Evolutionary conservation across 1,284 basidiomycete species (phyloP), one percentile per base, ranked within the genome.

Genomic region (Ustilago trichophora): DNA sequence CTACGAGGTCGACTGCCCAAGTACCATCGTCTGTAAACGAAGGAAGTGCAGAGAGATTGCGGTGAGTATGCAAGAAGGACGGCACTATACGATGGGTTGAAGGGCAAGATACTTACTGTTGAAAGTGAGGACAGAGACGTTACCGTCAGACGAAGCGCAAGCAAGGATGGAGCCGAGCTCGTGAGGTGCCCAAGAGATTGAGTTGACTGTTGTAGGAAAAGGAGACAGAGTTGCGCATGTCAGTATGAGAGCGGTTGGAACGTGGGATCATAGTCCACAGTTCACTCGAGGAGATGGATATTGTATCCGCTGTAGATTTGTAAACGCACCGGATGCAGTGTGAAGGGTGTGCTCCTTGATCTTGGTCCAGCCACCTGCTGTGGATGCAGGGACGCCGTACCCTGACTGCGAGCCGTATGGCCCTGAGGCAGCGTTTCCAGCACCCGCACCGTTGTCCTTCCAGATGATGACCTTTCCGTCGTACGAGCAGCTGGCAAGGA

Each of bases 401-500:
- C 47, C 54, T 19, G 50, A 40, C 21, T 54, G 53, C 16, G 59
- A 45, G 33, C 69, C 76, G 45, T 78, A 77, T 0, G 62, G 27
- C 5, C 40, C 59, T 38, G 83, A 87, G 32, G 86, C 86, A 9
- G 85, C 82, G 16, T 75, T 78, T 15, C 84, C 81, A 25, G 85
- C 82, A 15, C 86, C 86, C 64, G 80, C 72, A 77, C 81, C 77
- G 47, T 82, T 82, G 75, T 98, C 93, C 82, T 96, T 97, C 95
- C 96, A 98, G 72, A 98, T 95, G 82, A 98, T 88, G 37, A 98
- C 95, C 77, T 96, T 93, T 47, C 95, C 95, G 76, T 98, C 95
- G 82, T 98, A 98, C 5, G 94, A 97, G 82, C 92, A 96, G 29
- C 92, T 95, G 16, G 95, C 95, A 44, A 98, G 88, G 78, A 98